Conservation (phyloP, 768 basidiomycete genomes). For the Russula emetica region DNA sequence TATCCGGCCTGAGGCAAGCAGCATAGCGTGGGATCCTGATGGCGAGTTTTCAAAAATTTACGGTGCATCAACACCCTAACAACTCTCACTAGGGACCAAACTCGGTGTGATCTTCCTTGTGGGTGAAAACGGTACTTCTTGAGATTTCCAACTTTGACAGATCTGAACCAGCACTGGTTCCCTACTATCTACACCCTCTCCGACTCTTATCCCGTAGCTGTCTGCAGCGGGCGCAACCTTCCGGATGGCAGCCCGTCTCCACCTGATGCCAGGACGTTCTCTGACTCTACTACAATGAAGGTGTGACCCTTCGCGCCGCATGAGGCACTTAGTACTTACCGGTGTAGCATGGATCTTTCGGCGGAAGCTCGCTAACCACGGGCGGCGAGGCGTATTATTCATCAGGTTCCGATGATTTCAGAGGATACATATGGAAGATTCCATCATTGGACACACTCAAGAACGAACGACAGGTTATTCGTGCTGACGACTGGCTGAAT, state of each 20-base stretch:
- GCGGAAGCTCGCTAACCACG: conserved; percentile 45
- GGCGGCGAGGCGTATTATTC: conserved; percentile 57
- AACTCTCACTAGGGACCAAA: conserved; percentile 45
- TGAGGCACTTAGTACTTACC: neutral
- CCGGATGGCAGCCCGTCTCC: conserved; percentile 53
- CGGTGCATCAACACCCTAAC: neutral
- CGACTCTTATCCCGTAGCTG: conserved; percentile 66
- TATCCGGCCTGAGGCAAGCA: conserved; percentile 63
- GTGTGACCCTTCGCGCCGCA: conserved; percentile 34
- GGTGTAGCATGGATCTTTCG: conserved; percentile 69
- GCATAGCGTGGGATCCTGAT: conserved; percentile 61
- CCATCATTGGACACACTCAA: conserved; percentile 47
- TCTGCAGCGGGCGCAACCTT: conserved; percentile 54
- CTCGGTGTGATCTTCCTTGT: conserved; percentile 68
- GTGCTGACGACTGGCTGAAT: conserved; percentile 44
- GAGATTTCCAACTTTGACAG: conserved; percentile 1
- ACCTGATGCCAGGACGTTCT: conserved; percentile 50
- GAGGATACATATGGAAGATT: conserved; percentile 73
- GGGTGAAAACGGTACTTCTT: conserved; percentile 28
- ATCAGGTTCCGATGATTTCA: conserved; percentile 82
- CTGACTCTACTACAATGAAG: conserved; percentile 77
- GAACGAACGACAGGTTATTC: conserved; percentile 45
- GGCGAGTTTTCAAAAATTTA: conserved; percentile 40
- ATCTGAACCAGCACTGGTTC: conserved; percentile 48
- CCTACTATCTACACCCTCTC: conserved; percentile 67